Percentiles rank a stretch among this genome's conserved stretches.
Evolutionary conservation across 176 grass and related monocot species (phyloP).

Genomic region (Cenchrus purpureus): DNA sequence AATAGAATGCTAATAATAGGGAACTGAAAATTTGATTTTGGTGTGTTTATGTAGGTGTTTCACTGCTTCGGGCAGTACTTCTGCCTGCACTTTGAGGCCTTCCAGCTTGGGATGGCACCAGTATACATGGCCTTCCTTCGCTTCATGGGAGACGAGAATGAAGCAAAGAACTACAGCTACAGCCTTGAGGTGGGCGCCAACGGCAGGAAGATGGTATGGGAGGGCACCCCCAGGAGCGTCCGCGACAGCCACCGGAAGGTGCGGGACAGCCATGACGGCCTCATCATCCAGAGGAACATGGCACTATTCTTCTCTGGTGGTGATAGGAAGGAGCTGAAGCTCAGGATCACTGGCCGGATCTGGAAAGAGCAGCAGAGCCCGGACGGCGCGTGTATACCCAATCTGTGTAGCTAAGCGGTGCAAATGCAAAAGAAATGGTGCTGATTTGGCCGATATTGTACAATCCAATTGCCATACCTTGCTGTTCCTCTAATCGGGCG

Average conservation of each 20-base stretch:
- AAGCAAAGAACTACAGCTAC: slow-evolving; percentile 85
- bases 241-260: slow-evolving; percentile 83
- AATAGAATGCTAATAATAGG: not conserved
- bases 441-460: slow-evolving; percentile 13
- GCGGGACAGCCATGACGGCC: slow-evolving; percentile 81
- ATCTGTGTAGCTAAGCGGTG: slow-evolving; percentile 57
- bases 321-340: slow-evolving; percentile 72
- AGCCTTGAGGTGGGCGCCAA: slow-evolving; percentile 78
- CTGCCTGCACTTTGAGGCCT: slow-evolving; percentile 91
- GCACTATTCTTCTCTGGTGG: slow-evolving; percentile 82
- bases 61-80: slow-evolving; percentile 93
- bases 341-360: slow-evolving; percentile 75
- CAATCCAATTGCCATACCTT: slow-evolving; percentile 24
- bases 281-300: slow-evolving; percentile 94
- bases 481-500: slow-evolving; percentile 15
- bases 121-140: slow-evolving; percentile 92
- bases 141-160: slow-evolving; percentile 94
- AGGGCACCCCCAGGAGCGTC: slow-evolving; percentile 82
- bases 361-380: slow-evolving; percentile 73
- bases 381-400: slow-evolving; percentile 66
- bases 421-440: not conserved
- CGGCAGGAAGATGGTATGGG: slow-evolving; percentile 86
- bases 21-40: slow-evolving; percentile 8
- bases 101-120: slow-evolving; percentile 84
- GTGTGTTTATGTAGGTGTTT: slow-evolving; percentile 62